Conservation (phyloP, 352 stramenopile genomes). For the Pythium diclinum region DNA sequence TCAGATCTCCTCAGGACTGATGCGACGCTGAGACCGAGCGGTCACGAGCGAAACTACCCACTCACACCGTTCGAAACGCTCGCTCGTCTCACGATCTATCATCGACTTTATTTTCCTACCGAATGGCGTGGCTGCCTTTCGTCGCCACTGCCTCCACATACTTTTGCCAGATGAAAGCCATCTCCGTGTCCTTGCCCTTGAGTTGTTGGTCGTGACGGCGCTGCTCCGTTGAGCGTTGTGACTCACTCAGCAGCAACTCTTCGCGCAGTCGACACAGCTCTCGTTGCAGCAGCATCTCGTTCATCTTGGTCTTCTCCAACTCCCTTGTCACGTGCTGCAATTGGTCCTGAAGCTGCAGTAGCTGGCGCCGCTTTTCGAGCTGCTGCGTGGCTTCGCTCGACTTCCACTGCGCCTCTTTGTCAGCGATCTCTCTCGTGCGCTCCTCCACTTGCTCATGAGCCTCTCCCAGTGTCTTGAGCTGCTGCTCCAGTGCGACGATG, state of each 20-base stretch:
- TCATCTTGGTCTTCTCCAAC: slow-evolving; percentile 43
- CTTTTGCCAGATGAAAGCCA: slow-evolving; percentile 72
- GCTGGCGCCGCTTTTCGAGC: slow-evolving; percentile 32
- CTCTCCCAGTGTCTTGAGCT: slow-evolving; percentile 11
- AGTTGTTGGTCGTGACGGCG: slow-evolving; percentile 47
- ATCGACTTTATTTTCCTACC: slow-evolving; percentile 2
- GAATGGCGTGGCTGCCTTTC: not conserved
- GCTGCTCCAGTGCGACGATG: slow-evolving; percentile 26
- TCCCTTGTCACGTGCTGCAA: slow-evolving; percentile 28
- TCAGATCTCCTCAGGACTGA: slow-evolving; percentile 3
- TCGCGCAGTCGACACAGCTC: slow-evolving; percentile 56
- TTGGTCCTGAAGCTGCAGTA: slow-evolving; percentile 30
- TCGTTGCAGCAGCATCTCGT: slow-evolving; percentile 42
- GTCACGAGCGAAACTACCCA: not conserved
- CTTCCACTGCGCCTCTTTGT: slow-evolving; percentile 29
- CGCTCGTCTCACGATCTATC: not conserved
- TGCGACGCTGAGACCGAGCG: not conserved
- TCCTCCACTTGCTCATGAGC: slow-evolving; percentile 7
- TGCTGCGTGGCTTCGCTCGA: slow-evolving; percentile 35
- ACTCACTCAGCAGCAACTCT: slow-evolving; percentile 60
- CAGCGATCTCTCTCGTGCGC: slow-evolving; percentile 12
- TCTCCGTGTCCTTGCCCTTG: slow-evolving; percentile 57
- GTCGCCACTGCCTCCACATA: slow-evolving; percentile 42
- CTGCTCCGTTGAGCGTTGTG: slow-evolving; percentile 47
- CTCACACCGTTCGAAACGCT: not conserved